phyloP scores from a whole-genome alignment of 2,329 filamentous ascomycete genomes.

The Leptosphaerulina australis region DNA sequence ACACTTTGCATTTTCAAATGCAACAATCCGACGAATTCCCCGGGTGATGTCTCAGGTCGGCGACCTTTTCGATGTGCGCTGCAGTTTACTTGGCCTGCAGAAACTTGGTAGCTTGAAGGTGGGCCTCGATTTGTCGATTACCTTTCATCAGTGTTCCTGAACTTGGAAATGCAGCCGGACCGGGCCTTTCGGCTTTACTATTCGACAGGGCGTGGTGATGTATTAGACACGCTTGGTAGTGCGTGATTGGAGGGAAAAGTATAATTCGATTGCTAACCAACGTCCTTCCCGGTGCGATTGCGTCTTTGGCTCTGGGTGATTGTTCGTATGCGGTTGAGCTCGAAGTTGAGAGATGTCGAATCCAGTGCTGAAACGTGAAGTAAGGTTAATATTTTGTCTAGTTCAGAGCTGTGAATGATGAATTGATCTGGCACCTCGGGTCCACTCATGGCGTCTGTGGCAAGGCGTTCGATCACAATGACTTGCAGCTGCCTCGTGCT shows the following conservation, averaged over 20 bases:
- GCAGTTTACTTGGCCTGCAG: slow-evolving; percentile 8
- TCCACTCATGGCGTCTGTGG: neutral
- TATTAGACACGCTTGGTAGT: slow-evolving; percentile 5
- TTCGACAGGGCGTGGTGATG: neutral
- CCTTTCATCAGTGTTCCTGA: neutral
- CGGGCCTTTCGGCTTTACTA: slow-evolving; percentile 11
- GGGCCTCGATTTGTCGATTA: neutral
- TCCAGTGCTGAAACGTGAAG: neutral
- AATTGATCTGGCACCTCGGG: no score
- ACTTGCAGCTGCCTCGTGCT: slow-evolving; percentile 8
- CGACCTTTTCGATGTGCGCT: slow-evolving; percentile 24
- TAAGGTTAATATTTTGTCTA: neutral
- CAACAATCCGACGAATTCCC: slow-evolving; percentile 23
- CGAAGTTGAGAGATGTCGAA: neutral
- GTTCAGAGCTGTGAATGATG: neutral
- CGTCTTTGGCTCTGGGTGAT: slow-evolving; percentile 1
- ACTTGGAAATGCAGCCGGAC: slow-evolving; percentile 7
- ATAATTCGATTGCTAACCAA: slow-evolving; percentile 6
- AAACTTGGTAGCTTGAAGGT: slow-evolving; percentile 2
- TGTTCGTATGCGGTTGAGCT: neutral
- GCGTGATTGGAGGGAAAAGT: slow-evolving; percentile 11
- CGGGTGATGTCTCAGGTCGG: slow-evolving; percentile 34
- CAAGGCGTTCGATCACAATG: neutral
- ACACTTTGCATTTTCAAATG: slow-evolving; percentile 14
- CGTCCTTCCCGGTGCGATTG: slow-evolving; percentile 5